Evolutionary conservation across 2,329 filamentous ascomycete genomes (phyloP), one percentile per base, ranked within the genome.

Genomic region (Sporothrix mexicana): DNA sequence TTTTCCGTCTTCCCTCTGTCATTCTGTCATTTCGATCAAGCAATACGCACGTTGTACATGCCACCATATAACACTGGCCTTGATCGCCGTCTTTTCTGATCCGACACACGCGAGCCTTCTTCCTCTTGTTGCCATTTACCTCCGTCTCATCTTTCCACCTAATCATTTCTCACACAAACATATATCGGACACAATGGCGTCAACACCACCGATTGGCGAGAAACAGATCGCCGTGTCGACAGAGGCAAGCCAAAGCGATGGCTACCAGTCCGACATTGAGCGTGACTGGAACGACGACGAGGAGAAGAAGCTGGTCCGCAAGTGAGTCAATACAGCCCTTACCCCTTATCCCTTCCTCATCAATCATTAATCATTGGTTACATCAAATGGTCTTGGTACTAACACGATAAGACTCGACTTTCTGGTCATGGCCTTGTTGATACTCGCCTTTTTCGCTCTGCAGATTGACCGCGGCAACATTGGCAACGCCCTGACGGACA

Each of bases 401-500:
- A n/a, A 70, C 68, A 47, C 17, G 15, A 7, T n/a, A 13, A 64
- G 57, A 47, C 55, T 69, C 15, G 67, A 73, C 61, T 49, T 62
- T 17, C 6, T 68, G 17, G 51, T 57, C 2, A 67, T 73, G 71
- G 13, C 71, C 10, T 8, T 72, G 41, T 61, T 72, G 53, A 72
- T 43, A 13, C 12, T 72, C 41, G 71, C 62, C 1, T 72, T 72
- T 10, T 72, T 72, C 17, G 62, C 20, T 2, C 59, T 72, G 36
- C 71, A 72, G 17, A 23, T 72, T 5, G 71, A 72, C 51, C 71
- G 71, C 30, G 61, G 85, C 84, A 71, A 66, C 25, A 71, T 66
- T 70, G 83, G 83, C 72, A 87, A 85, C 47, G 86, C 86, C 2
- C 76, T 88, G 53, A 88, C 86, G 2, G 86, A 87, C 55, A 84